A percentile compares a stretch with the other conserved stretches of the same genome.
These are phyloP conservation scores for Talaromyces nanjingensis DNA, from an alignment of 495 filamentous ascomycete species.

Conservation along the genomic window DNA sequence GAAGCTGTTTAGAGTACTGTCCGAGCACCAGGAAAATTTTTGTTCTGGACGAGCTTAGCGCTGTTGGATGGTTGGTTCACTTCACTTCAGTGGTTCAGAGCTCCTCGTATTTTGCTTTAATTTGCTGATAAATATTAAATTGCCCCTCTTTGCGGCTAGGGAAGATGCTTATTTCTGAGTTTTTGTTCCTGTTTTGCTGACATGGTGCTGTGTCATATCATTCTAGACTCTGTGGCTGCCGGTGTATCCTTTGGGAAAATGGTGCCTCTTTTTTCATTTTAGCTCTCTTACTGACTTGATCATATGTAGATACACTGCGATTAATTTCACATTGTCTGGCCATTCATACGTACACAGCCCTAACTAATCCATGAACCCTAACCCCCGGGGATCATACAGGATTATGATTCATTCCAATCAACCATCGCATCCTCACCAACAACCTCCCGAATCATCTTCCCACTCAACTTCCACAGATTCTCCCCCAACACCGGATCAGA, in stretches of 20 bases:
- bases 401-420: conserved; percentile 19
- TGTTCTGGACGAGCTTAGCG: background rate
- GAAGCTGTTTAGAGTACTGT: background rate
- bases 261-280: background rate
- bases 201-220: background rate
- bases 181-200: background rate
- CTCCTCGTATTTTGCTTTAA: background rate
- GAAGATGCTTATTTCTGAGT: background rate
- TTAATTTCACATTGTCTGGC: background rate
- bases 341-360: too few species aligned
- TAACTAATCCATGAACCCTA: too few species aligned
- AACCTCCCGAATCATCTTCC: conserved; percentile 34
- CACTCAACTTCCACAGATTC: conserved; percentile 35
- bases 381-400: background rate
- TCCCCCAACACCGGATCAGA: conserved; percentile 30
- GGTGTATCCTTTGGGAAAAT: conserved; percentile 1
- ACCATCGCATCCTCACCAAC: conserved; percentile 31
- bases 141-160: background rate
- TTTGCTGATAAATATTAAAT: background rate
- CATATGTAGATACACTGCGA: too few species aligned
- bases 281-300: background rate
- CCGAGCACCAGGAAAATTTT: background rate
- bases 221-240: background rate
- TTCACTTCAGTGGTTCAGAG: background rate
- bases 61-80: background rate